These are phyloP conservation scores for Gleditsia sinensis DNA, from an alignment of 306 rosid genomes.

Conservation along the genomic window DNA sequence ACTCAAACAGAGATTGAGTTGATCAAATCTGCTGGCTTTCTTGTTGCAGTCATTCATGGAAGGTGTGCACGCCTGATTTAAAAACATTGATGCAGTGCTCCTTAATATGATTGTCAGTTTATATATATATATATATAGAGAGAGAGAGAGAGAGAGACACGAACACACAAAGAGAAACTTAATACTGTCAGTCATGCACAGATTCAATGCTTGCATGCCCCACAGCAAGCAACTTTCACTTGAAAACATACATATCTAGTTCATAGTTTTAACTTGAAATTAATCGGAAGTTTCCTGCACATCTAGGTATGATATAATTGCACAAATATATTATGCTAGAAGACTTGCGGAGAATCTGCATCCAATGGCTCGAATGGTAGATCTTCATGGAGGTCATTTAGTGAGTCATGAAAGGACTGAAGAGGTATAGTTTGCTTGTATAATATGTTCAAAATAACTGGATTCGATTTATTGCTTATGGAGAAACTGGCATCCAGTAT, in stretches of 20 bases:
- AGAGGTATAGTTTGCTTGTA: constrained; percentile 62
- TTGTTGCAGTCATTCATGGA: constrained; percentile 89
- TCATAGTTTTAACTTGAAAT: constrained; percentile 26
- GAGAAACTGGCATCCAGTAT: constrained; percentile 4
- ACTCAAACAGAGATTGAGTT: constrained; percentile 63
- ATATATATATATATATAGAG: neutral
- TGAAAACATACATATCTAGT: constrained; percentile 6
- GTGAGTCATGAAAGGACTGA: constrained; percentile 90
- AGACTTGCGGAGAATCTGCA: constrained; percentile 80
- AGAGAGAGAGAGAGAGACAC: no score
- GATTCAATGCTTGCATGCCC: neutral
- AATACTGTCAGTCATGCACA: neutral
- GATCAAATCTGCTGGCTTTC: constrained; percentile 78
- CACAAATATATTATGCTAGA: constrained; percentile 75
- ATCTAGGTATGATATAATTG: constrained; percentile 83
- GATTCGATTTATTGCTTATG: neutral
- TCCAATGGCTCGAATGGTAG: constrained; percentile 90
- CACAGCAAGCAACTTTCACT: constrained; percentile 12
- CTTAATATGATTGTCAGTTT: constrained; percentile 14
- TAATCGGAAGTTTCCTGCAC: constrained; percentile 25
- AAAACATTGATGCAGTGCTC: constrained; percentile 3
- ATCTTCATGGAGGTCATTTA: constrained; percentile 93
- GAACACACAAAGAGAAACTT: neutral
- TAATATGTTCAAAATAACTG: neutral
- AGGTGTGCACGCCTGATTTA: constrained; percentile 53